A percentile compares a stretch with the other conserved stretches of the same genome.
Conservation (phyloP, 768 basidiomycete genomes). For the Xerocomellus intermedius region DNA sequence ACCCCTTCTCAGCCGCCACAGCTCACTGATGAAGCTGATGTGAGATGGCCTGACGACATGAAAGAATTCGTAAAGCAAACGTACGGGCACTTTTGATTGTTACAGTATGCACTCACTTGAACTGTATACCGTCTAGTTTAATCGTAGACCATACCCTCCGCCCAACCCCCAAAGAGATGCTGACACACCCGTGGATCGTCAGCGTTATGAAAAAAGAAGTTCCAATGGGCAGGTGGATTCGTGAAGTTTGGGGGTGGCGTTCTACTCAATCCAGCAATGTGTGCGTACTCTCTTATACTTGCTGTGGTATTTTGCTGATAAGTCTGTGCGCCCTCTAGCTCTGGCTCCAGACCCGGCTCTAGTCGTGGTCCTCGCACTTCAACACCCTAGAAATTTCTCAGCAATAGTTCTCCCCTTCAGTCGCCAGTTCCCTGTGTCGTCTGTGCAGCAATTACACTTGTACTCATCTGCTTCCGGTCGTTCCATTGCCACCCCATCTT, state of each 20-base stretch:
- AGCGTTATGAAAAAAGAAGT: slow-evolving; percentile 77
- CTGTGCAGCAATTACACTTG: slow-evolving; percentile 22
- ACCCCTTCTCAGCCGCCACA: slow-evolving; percentile 61
- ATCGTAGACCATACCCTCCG: slow-evolving; percentile 66
- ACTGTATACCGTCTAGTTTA: slow-evolving; percentile 45
- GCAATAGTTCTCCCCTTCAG: not conserved
- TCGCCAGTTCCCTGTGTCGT: slow-evolving; percentile 9
- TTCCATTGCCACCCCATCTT: slow-evolving; percentile 11
- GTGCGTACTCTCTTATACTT: slow-evolving; percentile 13
- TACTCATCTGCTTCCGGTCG: slow-evolving; percentile 16
- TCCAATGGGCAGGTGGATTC: slow-evolving; percentile 87
- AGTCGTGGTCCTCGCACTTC: slow-evolving; percentile 28
- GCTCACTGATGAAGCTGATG: slow-evolving; percentile 68
- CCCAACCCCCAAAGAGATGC: slow-evolving; percentile 80
- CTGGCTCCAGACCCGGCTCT: slow-evolving; percentile 29
- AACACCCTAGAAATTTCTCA: slow-evolving; percentile 23
- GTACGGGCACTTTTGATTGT: slow-evolving; percentile 45
- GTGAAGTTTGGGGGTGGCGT: slow-evolving; percentile 81
- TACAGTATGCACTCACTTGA: not conserved
- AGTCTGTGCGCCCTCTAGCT: slow-evolving; percentile 5
- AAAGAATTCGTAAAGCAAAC: slow-evolving; percentile 87
- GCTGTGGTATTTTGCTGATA: not conserved
- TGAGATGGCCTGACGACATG: slow-evolving; percentile 76
- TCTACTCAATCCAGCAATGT: slow-evolving; percentile 33
- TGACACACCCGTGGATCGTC: slow-evolving; percentile 81